A percentile compares a stretch with the other conserved stretches of the same genome.
phyloP scores from a whole-genome alignment of 208 protist genomes.

The Herpetomonas muscarum region DNA sequence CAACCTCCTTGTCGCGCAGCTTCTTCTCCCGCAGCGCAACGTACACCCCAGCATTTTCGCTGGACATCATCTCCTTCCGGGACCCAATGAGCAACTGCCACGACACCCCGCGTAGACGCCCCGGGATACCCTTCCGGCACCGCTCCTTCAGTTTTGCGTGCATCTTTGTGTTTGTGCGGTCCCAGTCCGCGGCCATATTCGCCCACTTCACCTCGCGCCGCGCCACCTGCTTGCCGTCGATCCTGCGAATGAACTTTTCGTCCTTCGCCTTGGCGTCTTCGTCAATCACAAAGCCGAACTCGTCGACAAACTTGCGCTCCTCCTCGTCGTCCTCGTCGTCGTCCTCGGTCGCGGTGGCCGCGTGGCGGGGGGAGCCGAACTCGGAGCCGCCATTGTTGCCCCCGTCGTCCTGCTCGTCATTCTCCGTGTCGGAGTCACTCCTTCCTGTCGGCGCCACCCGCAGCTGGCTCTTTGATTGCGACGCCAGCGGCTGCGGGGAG shows the following conservation, averaged over 20 bases:
- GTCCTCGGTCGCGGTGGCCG: neutral
- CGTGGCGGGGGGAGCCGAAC: neutral
- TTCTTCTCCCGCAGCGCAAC: conserved; percentile 60
- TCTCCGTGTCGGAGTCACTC: conserved; percentile 53
- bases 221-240: conserved; percentile 61
- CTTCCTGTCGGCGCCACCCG: conserved; percentile 32
- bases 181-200: conserved; percentile 86
- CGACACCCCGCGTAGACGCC: conserved; percentile 64
- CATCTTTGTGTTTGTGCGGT: conserved; percentile 59
- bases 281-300: conserved; percentile 89
- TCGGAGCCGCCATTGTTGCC: neutral
- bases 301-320: conserved; percentile 77
- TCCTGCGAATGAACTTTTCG: conserved; percentile 54
- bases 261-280: conserved; percentile 55
- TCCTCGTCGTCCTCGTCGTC: conserved; percentile 39
- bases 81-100: conserved; percentile 88
- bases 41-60: conserved; percentile 76
- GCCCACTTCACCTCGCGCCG: conserved; percentile 88
- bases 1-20: conserved; percentile 53
- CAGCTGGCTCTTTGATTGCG: conserved; percentile 27
- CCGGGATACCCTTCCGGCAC: conserved; percentile 88
- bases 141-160: conserved; percentile 82
- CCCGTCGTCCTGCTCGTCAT: conserved; percentile 7
- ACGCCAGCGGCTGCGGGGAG: conserved; percentile 15
- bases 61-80: conserved; percentile 58